Evolutionary conservation across 2,329 filamentous ascomycete genomes (phyloP), one percentile per base, ranked within the genome.

Genomic region (Herpotrichia juniperi): DNA sequence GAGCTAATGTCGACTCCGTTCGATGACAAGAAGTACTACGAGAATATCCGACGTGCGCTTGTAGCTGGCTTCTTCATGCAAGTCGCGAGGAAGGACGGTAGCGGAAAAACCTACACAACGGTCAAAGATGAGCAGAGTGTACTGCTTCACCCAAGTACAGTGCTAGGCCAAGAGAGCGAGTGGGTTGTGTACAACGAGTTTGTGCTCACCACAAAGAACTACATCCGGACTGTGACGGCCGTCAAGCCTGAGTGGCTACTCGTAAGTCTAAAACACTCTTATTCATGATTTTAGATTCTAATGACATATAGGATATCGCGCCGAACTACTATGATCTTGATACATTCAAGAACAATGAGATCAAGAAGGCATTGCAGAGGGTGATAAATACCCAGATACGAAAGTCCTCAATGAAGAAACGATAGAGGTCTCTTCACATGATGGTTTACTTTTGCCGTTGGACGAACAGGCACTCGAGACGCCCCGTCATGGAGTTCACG

Each of bases 131-230:
- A 97, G 67, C 93, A 97, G 77, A 89, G 85, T 42, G 94, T 99
- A 40, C 82, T 97, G 64, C 83, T 99, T 54, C 94, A 99, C 76
- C 94, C 94, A 1, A 94, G 90, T 59, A 97, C 93, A 0, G 93
- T 96, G 26, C 81, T 99, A 19, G 85, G 87, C 45, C 87, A 91
- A 52, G 93, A 97, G 53, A 91, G 88, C 62, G 94, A 99, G 62
- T 99, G 94, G 94, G 91, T 99, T 22, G 79, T 99, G 22, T 99
- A 99, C 78, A 96, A 97, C 67, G 96, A 99, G 72, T 99, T 97
- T 69, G 94, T 99, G 11, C 84, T 99, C 50, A 99, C 94, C 1
- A 94, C 90, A 47, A 97, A 99, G 83, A 96, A 97, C 78, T 99
- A 97, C 74, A 93, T 99, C 65, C 86, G 96, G 51, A 97, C 91